These are phyloP conservation scores for Xylaria bambusicola DNA, from an alignment of 495 filamentous ascomycete genomes.

Conservation along the genomic window DNA sequence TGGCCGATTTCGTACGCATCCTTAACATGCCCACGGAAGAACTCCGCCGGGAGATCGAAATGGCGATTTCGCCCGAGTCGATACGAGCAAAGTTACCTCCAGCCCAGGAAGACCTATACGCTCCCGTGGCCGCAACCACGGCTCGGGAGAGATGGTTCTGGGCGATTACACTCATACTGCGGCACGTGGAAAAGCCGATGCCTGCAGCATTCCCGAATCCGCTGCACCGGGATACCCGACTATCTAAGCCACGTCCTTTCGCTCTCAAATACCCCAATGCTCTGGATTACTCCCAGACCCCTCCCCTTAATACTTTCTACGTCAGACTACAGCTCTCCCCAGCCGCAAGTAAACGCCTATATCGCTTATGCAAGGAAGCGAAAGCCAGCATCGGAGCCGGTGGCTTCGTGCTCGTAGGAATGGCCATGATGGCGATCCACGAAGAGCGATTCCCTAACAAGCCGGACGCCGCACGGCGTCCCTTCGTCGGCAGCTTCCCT, in stretches of 20 bases:
- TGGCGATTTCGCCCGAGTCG: slow-evolving; percentile 2
- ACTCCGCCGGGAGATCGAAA: slow-evolving; percentile 3
- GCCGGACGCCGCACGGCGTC: slow-evolving; percentile 5
- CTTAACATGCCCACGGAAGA: slow-evolving; percentile 5
- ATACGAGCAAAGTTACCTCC: slow-evolving; percentile 7
- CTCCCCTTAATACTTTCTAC: slow-evolving; percentile 16
- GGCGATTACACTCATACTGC: slow-evolving; percentile 14
- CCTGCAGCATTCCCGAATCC: slow-evolving; percentile 15
- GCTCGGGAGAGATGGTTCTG: slow-evolving; percentile 16
- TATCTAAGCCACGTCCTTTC: slow-evolving; percentile 5
- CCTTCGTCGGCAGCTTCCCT: slow-evolving; percentile 16
- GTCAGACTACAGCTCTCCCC: slow-evolving; percentile 6
- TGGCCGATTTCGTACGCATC: slow-evolving; percentile 8
- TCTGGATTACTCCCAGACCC: slow-evolving; percentile 14
- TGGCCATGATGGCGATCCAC: slow-evolving; percentile 20
- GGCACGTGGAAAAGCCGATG: slow-evolving; percentile 8
- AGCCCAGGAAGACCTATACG: slow-evolving; percentile 15
- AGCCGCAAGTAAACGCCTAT: slow-evolving; percentile 13
- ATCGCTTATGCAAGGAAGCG: slow-evolving; percentile 7
- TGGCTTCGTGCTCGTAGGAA: slow-evolving; percentile 13
- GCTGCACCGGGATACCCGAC: neutral
- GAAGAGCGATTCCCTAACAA: slow-evolving; percentile 7
- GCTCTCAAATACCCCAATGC: slow-evolving; percentile 1
- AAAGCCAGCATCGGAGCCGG: slow-evolving; percentile 17
- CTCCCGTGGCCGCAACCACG: slow-evolving; percentile 7